A percentile compares a stretch with the other conserved stretches of the same genome.
phyloP scores from a whole-genome alignment of 1,139 yeast genomes.

The Geotrichum bryndzae region DNA sequence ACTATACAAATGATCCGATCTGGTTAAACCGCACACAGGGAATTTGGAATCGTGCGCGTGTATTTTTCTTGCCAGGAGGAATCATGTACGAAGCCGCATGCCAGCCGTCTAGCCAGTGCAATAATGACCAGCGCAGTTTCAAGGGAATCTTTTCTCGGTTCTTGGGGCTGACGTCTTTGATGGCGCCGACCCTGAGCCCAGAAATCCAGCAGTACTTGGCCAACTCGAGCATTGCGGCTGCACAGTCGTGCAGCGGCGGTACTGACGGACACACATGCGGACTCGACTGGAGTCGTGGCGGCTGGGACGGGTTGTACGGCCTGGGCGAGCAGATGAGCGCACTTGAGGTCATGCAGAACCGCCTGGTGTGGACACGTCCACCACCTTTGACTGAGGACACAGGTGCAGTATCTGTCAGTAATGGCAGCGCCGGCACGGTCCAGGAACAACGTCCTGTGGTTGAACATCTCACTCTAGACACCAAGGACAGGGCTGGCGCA shows the following conservation, averaged over 20 bases:
- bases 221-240: constrained; percentile 73
- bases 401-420: constrained; percentile 45
- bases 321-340: constrained; percentile 92
- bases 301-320: constrained; percentile 78
- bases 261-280: constrained; percentile 88
- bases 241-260: constrained; percentile 80
- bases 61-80: constrained; percentile 53
- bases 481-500: constrained; percentile 78
- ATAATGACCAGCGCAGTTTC: constrained; percentile 86
- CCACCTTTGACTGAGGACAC: constrained; percentile 41
- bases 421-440: constrained; percentile 31
- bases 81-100: constrained; percentile 81
- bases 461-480: not conserved
- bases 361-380: constrained; percentile 37
- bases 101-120: constrained; percentile 59
- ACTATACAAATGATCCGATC: constrained; percentile 57
- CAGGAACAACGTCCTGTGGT: constrained; percentile 17
- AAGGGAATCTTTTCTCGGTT: constrained; percentile 76
- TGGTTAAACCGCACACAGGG: constrained; percentile 55
- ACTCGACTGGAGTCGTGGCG: constrained; percentile 58
- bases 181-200: constrained; percentile 59
- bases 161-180: constrained; percentile 64
- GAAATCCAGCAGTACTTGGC: constrained; percentile 49
- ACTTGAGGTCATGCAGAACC: constrained; percentile 63
- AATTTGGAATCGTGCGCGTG: constrained; percentile 42